These are phyloP conservation scores for Talaromyces proteolyticus DNA, from an alignment of 495 filamentous ascomycete genomes.

Conservation along the genomic window DNA sequence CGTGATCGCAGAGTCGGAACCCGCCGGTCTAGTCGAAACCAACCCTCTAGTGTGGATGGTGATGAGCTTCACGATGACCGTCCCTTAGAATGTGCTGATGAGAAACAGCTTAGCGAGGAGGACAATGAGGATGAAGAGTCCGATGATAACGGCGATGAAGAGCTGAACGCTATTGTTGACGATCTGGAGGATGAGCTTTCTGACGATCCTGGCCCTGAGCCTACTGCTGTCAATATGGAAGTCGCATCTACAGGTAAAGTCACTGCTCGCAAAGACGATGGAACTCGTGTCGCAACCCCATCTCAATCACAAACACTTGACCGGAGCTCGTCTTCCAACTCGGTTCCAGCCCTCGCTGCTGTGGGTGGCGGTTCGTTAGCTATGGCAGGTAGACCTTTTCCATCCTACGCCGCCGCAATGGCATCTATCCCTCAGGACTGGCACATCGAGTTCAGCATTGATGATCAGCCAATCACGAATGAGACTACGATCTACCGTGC, in stretches of 20 bases:
- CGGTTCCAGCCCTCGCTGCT: constrained; percentile 25
- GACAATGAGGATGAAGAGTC: constrained; percentile 67
- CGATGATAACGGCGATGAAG: constrained; percentile 60
- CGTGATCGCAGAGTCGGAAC: constrained; percentile 23
- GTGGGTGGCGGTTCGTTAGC: constrained; percentile 32
- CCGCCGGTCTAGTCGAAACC: constrained; percentile 48
- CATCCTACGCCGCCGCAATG: constrained; percentile 80
- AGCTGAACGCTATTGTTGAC: constrained; percentile 81
- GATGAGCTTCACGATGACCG: constrained; percentile 49
- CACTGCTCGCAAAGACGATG: constrained; percentile 95
- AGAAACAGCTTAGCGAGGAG: constrained; percentile 78
- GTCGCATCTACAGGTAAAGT: constrained; percentile 86
- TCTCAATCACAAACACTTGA: constrained; percentile 52
- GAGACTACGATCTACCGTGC: constrained; percentile 97
- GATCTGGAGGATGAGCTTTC: constrained; percentile 88
- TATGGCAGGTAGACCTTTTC: constrained; percentile 40
- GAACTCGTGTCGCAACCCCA: constrained; percentile 83
- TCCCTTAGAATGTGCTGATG: constrained; percentile 89
- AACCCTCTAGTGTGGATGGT: constrained; percentile 46
- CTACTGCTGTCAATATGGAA: constrained; percentile 88
- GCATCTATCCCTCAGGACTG: constrained; percentile 75
- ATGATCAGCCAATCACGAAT: constrained; percentile 74
- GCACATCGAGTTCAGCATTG: constrained; percentile 95
- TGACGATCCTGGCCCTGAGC: constrained; percentile 65
- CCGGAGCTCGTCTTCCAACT: constrained; percentile 38